A percentile compares a stretch with the other conserved stretches of the same genome.
These are phyloP conservation scores for Sanguinoderma infundibulare DNA, from an alignment of 1,284 basidiomycete species.

Conservation along the genomic window DNA sequence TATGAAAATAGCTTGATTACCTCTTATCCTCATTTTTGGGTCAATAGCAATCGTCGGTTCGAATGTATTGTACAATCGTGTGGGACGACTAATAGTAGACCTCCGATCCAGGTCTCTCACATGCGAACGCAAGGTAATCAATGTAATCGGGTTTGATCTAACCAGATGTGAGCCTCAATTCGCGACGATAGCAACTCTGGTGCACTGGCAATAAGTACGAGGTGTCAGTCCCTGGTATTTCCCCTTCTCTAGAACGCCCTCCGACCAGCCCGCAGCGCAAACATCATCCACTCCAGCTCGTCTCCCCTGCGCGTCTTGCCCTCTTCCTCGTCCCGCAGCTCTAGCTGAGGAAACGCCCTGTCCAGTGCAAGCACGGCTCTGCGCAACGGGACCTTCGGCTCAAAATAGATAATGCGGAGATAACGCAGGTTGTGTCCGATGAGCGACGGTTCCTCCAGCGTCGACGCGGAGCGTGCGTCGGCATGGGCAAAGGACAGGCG, in stretches of 20 bases:
- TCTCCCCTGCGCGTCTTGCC: background rate
- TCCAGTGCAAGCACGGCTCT: background rate
- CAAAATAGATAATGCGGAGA: background rate
- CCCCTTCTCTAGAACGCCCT: background rate
- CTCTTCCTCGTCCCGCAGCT: constrained; percentile 1
- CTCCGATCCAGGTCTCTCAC: too few relatives aligned
- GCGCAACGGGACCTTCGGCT: background rate
- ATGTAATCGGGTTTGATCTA: too few relatives aligned
- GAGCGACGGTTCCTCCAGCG: background rate
- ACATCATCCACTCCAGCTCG: constrained; percentile 4
- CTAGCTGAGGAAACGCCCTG: constrained; percentile 6
- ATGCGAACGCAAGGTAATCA: too few relatives aligned
- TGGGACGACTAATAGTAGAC: too few relatives aligned
- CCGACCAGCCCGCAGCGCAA: background rate
- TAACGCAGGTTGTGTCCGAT: constrained; percentile 2
- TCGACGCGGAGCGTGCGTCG: background rate
- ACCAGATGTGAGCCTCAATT: too few relatives aligned
- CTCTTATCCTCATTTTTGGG: too few relatives aligned
- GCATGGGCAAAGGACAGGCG: background rate
- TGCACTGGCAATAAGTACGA: too few relatives aligned
- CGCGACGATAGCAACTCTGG: too few relatives aligned
- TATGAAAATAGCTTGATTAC: too few relatives aligned
- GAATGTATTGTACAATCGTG: too few relatives aligned
- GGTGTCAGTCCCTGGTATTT: too few relatives aligned
- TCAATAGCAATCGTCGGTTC: too few relatives aligned